A percentile compares a stretch with the other conserved stretches of the same genome.
Evolutionary conservation across 352 stramenopile species (phyloP).

Genomic region (Phytophthora pini): DNA sequence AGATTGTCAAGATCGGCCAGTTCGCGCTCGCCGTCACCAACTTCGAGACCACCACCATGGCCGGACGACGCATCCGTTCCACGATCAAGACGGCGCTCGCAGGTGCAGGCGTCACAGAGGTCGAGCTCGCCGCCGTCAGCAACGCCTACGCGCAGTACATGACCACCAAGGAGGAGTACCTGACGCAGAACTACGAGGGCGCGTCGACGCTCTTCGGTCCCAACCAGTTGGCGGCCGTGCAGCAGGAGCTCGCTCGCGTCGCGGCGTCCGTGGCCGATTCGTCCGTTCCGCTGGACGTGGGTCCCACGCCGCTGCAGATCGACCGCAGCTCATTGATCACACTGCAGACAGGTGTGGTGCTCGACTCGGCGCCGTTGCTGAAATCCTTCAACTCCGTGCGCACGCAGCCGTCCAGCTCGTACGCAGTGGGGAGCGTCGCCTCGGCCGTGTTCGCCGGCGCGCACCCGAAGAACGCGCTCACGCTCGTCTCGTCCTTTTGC

Average conservation of each 20-base stretch:
- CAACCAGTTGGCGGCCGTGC: slow-evolving; percentile 60
- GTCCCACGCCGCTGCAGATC: slow-evolving; percentile 46
- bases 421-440: slow-evolving; percentile 39
- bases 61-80: slow-evolving; percentile 49
- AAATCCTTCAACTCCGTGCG: slow-evolving; percentile 42
- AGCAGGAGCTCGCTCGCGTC: slow-evolving; percentile 39
- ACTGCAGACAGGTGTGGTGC: slow-evolving; percentile 43
- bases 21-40: slow-evolving; percentile 53
- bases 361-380: slow-evolving; percentile 34
- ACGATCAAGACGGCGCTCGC: slow-evolving; percentile 15
- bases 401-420: slow-evolving; percentile 31
- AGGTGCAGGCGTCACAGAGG: background rate
- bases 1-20: slow-evolving; percentile 44
- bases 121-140: background rate
- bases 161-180: slow-evolving; percentile 56
- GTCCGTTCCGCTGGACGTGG: slow-evolving; percentile 33
- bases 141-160: slow-evolving; percentile 1
- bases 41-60: slow-evolving; percentile 71
- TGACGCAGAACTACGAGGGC: slow-evolving; percentile 67
- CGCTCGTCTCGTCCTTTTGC: background rate
- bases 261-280: slow-evolving; percentile 34
- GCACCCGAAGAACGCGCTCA: slow-evolving; percentile 54
- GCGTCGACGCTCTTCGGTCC: slow-evolving; percentile 74
- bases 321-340: slow-evolving; percentile 40
- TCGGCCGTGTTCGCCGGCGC: slow-evolving; percentile 24